Base-by-base conservation (phyloP, 805 yeast genomes). In the Candida patagonica region DNA sequence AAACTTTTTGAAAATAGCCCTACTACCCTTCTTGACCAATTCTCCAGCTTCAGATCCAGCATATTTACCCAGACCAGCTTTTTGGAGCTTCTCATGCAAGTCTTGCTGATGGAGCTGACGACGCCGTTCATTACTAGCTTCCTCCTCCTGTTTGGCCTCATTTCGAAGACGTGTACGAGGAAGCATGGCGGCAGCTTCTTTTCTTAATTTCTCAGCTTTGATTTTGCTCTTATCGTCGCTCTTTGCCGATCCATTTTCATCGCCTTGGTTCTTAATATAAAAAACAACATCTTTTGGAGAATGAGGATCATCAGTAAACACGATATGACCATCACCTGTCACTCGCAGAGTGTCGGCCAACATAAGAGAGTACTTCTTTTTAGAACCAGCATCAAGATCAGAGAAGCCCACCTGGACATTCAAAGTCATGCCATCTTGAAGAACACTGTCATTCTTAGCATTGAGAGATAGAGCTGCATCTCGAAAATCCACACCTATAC, bases 401-500 rank as follows among this genome's bases (percentile, higher is more conserved):
- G 70, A 74, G 60, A 87, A 83, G 1, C 96, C 96, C 45, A 88
- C 62, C 2, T 84, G 76, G 42, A 89, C 62, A 32, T 84, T 76
- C 40, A 86, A 71, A 16, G 85, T 77, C 51, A 85, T 78, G 30
- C 88, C 89, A 43, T 78, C 80, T 43, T 70, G 70, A 37, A 89
- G 63, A 17, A 58, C 62, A 49, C 89, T 69, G 29, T 79, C 82
- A 57, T 76, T 81, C 53, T 83, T 87, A 20, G 74, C 69, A 54
- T 81, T 83, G 40, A 89, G 65, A 13, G 86, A 68, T 47, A 83
- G 75, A 2, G 79, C 65, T 0, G 88, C 70, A 59, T 87, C 96
- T 61, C 94, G 73, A 55, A 84, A 85, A 54, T 86, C 96, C 45
- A 89, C 71, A 43, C 97, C 97, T 42, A 84, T 79, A 42, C 84